Evolutionary conservation across 1,139 yeast genomes (phyloP), one percentile per base, ranked within the genome.

Genomic region (Taiozyma onychis): DNA sequence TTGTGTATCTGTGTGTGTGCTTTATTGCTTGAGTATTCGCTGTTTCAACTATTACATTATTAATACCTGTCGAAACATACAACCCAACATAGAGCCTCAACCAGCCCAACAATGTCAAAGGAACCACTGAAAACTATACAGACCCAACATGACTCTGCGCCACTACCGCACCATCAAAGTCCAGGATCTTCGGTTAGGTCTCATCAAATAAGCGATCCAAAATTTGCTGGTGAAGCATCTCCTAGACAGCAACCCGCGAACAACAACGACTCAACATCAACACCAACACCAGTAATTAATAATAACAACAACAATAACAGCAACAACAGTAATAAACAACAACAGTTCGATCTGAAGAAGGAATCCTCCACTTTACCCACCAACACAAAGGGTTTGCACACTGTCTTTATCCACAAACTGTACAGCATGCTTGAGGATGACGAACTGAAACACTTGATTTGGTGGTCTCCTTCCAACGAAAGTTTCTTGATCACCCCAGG

Each of bases 341-440:
- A 30, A 13, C 34, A 30, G n/a, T 22, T 14, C 3, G 47, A 48
- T 13, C 18, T n/a, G 6, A 58, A 56, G 44, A 58, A 55, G 30
- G 61, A 58, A 18, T 41, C 48, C 9, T 46, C 54, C 0, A 27
- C 41, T 1, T 43, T 57, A 5, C 56, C 61, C 2, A 53, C 62
- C 13, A 60, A 57, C 41, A 55, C 63, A 4, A 61, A 61, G 37
- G 65, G 65, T 4, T 53, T 59, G 1, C 63, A 80, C 58, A 78
- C 83, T 6, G 82, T 81, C 24, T 82, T 82, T 63, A 80, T 81
- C 51, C 85, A 81, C 62, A 82, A 81, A 62, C 69, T 82, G 42
- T 82, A 81, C 67, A 81, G 77, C 51, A 81, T 82, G 83, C 70
- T 82, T 48, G 82, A 81, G 52, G 86, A 82, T 59, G 66, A 68